These are phyloP conservation scores for Lactuca saligna DNA, from an alignment of 129 eudicot species.

Conservation along the genomic window DNA sequence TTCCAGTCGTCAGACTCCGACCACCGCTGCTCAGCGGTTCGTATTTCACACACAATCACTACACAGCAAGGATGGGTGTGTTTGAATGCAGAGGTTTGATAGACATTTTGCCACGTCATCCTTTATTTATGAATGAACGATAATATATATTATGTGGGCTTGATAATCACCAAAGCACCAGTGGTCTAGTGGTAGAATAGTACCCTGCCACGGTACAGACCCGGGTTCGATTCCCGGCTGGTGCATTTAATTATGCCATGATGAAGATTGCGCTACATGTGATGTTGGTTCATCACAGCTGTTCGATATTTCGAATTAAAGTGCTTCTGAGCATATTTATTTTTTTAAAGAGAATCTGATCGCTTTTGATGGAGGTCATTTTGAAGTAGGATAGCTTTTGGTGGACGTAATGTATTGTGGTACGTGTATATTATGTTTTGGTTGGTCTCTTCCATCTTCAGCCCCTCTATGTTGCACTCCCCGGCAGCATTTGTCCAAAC, in stretches of 20 bases:
- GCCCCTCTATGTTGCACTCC: not conserved
- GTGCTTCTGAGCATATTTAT: constrained; percentile 20
- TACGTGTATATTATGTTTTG: no score
- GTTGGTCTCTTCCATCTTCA: not conserved
- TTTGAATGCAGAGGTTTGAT: constrained; percentile 17
- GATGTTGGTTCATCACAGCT: constrained; percentile 21
- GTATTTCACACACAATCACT: not conserved
- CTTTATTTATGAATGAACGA: not conserved
- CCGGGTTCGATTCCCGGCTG: constrained; percentile 99
- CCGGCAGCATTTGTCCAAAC: constrained; percentile 8
- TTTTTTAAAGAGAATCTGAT: no score
- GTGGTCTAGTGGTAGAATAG: constrained; percentile 99
- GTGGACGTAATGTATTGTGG: no score
- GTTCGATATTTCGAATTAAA: not conserved
- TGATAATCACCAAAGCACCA: constrained; percentile 42
- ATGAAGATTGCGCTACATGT: not conserved
- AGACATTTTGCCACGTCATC: constrained; percentile 33
- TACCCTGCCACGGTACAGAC: constrained; percentile 99
- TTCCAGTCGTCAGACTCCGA: constrained; percentile 16
- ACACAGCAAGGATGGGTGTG: constrained; percentile 6
- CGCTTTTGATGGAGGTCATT: no score
- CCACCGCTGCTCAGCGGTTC: constrained; percentile 18
- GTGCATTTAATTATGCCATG: constrained; percentile 37
- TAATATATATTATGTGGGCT: not conserved
- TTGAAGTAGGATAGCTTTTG: no score